Conservation (phyloP, 257 asterid genomes). For the Primulina huaijiensis region DNA sequence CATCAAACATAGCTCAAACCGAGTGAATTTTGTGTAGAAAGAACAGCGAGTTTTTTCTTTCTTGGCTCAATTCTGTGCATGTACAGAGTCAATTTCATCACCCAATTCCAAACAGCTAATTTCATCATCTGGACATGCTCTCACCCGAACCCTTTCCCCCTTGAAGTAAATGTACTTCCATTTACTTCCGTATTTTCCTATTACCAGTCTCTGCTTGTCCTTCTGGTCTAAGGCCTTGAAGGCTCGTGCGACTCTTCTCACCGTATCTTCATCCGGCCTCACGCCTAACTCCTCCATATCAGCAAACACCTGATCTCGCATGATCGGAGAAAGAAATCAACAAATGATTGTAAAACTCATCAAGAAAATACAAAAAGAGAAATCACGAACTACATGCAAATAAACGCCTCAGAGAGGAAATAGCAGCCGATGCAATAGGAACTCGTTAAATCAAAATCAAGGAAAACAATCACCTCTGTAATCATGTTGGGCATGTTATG, state of each 20-base stretch:
- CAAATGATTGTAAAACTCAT: not conserved
- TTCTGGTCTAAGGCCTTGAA: conserved; percentile 53
- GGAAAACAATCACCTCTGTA: conserved; percentile 55
- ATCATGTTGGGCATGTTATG: conserved; percentile 56
- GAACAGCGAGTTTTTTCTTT: too few relatives aligned
- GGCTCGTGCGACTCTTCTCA: conserved; percentile 64
- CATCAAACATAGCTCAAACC: too few relatives aligned
- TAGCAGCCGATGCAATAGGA: not conserved
- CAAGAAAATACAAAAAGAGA: not conserved
- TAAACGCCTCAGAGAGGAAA: not conserved
- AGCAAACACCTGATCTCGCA: conserved; percentile 59
- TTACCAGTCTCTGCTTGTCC: conserved; percentile 47
- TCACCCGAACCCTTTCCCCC: conserved; percentile 79
- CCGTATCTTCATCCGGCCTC: conserved; percentile 82
- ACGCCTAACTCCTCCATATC: conserved; percentile 97
- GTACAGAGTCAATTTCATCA: not conserved
- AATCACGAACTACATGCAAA: not conserved
- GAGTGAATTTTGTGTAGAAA: too few relatives aligned
- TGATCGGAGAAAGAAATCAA: not conserved
- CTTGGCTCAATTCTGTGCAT: not conserved
- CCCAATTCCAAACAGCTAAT: conserved; percentile 4
- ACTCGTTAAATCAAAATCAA: conserved; percentile 4
- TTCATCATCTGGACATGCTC: conserved; percentile 30
- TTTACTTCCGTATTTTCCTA: conserved; percentile 48
- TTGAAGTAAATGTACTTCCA: conserved; percentile 84